A percentile compares a stretch with the other conserved stretches of the same genome.
Evolutionary conservation across 108 stramenopile genomes (phyloP).

Genomic region (Bacterosira constricta): DNA sequence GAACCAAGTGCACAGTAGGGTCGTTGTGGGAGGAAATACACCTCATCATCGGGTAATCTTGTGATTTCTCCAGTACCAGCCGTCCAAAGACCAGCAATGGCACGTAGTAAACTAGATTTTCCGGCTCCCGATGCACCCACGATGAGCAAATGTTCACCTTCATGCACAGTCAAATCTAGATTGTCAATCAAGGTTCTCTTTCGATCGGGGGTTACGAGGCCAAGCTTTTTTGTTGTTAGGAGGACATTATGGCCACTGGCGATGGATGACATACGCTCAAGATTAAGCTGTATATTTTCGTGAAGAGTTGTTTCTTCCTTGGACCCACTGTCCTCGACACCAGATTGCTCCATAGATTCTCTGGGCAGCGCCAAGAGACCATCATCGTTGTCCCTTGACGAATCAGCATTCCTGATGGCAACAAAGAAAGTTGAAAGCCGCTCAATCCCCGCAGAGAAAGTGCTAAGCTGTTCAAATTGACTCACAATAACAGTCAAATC

Average conservation of each 20-base stretch:
- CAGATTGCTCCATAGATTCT: not conserved
- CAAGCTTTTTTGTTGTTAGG: constrained; percentile 57
- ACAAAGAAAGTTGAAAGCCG: constrained; percentile 80
- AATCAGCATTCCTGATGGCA: constrained; percentile 76
- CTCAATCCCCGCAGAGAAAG: constrained; percentile 91
- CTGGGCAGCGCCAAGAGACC: constrained; percentile 31
- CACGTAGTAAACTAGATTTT: constrained; percentile 84
- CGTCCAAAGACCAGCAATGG: constrained; percentile 94
- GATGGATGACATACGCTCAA: constrained; percentile 25
- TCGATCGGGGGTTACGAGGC: constrained; percentile 79
- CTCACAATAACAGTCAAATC: constrained; percentile 86
- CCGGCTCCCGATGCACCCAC: constrained; percentile 90
- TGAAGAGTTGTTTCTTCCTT: not conserved
- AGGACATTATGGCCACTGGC: constrained; percentile 24
- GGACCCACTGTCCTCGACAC: not conserved
- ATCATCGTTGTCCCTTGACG: constrained; percentile 44
- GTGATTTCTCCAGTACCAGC: constrained; percentile 78
- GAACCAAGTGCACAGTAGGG: constrained; percentile 92
- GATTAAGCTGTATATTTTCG: constrained; percentile 36
- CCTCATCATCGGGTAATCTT: constrained; percentile 70
- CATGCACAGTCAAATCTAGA: constrained; percentile 57
- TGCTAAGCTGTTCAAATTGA: constrained; percentile 90
- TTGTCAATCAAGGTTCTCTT: constrained; percentile 68
- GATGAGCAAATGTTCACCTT: constrained; percentile 88
- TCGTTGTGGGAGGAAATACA: constrained; percentile 94